Conservation (phyloP, 1,139 yeast genomes). For the Saccharomyces hybrid region DNA sequence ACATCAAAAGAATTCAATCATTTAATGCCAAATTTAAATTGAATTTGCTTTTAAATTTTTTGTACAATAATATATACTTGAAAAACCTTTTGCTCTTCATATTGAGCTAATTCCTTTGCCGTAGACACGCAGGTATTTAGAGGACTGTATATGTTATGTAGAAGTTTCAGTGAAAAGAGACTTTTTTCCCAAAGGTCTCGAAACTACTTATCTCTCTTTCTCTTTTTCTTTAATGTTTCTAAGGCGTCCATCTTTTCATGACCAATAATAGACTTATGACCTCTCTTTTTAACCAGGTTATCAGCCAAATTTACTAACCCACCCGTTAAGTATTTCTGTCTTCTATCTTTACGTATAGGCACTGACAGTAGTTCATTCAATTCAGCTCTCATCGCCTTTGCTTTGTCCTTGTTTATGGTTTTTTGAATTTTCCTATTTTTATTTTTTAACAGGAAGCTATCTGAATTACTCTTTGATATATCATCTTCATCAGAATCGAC, state of each 20-base stretch:
- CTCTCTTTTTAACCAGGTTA: conserved; percentile 62
- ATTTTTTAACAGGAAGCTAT: conserved; percentile 57
- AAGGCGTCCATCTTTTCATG: conserved; percentile 64
- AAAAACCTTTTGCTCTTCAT: conserved; percentile 1
- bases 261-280: conserved; percentile 66
- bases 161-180: not conserved
- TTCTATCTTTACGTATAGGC: conserved; percentile 60
- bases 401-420: conserved; percentile 44
- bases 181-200: not conserved
- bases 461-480: conserved; percentile 36
- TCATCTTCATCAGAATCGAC: conserved; percentile 46
- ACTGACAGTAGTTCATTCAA: conserved; percentile 47
- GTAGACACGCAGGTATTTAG: not conserved
- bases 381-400: conserved; percentile 45
- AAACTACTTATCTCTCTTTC: conserved; percentile 20
- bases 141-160: conserved; percentile 1
- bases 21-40: not conserved
- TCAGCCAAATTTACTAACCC: conserved; percentile 84
- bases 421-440: conserved; percentile 55
- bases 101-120: not conserved
- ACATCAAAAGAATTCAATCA: not conserved
- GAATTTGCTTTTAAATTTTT: conserved; percentile 4
- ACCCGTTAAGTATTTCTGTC: conserved; percentile 75
- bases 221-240: conserved; percentile 47
- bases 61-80: conserved; percentile 6